phyloP scores from a whole-genome alignment of 2,329 filamentous ascomycete genomes.

The Arthroderma sp. region DNA sequence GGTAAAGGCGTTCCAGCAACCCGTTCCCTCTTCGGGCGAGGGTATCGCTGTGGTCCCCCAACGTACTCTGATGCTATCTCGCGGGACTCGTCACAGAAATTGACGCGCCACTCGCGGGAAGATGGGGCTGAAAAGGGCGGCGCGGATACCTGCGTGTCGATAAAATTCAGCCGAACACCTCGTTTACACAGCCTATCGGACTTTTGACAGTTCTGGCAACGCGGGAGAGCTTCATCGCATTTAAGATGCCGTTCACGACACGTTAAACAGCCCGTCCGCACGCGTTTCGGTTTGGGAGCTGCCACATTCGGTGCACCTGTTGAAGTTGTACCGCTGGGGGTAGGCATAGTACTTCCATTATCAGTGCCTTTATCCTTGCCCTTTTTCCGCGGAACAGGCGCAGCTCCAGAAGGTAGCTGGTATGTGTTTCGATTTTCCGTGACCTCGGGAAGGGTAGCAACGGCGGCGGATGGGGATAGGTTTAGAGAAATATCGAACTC shows the following conservation, averaged over 20 bases:
- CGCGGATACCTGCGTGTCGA: slow-evolving; percentile 62
- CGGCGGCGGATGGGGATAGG: slow-evolving; percentile 6
- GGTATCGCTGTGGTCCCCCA: slow-evolving; percentile 63
- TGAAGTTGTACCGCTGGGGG: slow-evolving; percentile 7
- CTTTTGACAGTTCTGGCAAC: slow-evolving; percentile 71
- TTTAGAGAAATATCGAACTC: slow-evolving; percentile 14
- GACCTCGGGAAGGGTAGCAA: slow-evolving; percentile 7
- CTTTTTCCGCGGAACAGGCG: slow-evolving; percentile 4
- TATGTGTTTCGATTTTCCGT: slow-evolving; percentile 6
- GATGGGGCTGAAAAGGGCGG: slow-evolving; percentile 49
- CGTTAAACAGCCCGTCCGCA: slow-evolving; percentile 80
- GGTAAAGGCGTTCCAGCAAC: slow-evolving; percentile 2
- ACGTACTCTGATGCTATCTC: slow-evolving; percentile 82
- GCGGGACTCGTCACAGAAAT: slow-evolving; percentile 79
- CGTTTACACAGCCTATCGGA: slow-evolving; percentile 75
- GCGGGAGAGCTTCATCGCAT: slow-evolving; percentile 62
- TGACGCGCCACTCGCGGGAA: slow-evolving; percentile 55
- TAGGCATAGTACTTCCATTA: not conserved
- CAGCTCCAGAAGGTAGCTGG: slow-evolving; percentile 5
- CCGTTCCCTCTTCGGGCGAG: slow-evolving; percentile 36
- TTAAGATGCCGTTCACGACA: slow-evolving; percentile 83
- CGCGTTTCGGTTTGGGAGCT: slow-evolving; percentile 58
- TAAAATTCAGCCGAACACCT: slow-evolving; percentile 79
- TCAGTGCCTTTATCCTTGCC: not conserved
- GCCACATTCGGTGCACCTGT: slow-evolving; percentile 11